Base-by-base conservation (phyloP, 805 yeast species). In the Scheffersomyces stipitis region DNA sequence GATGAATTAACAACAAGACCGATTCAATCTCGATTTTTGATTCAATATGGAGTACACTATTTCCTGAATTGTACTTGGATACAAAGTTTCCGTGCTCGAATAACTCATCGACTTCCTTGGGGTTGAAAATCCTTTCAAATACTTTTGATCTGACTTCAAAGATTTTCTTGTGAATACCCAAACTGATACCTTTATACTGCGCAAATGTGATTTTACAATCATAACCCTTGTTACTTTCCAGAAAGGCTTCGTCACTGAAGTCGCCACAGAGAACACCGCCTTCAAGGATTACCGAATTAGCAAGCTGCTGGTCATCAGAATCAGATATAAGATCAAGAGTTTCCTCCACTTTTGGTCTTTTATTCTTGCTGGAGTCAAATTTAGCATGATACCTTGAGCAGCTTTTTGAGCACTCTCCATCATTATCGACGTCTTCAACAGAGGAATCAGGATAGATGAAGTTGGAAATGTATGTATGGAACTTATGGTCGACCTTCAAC, bases 1-100 rank as follows among this genome's bases (percentile, higher is more conserved):
- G 69, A 48, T 76, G 76, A 2, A 65, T 48, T 5, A 67, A 54
- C 6, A 67, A 49, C 4, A 76, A 42, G 6, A 75, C 49, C 2
- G 81, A 58, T 22, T 66, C 54, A 8, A 71, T 33, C 13, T 68
- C 47, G 28, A 63, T 33, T 4, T 48, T 37, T 2, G 48, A 41
- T 3, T 55, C 44, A 17, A 69, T 48, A 1, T 41, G 31, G 33
- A 64, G 49, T 0, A 37, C 30, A 2, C 33, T 34, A 2, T 31
- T 29, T 4, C 32, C 34, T 2, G 44, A 38, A 18, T 50, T 44
- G 34, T 53, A 60, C 16, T 29, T 36, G 1, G 66, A 69, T 31
- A 45, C 41, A 5, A 61, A 36, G 1, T 50, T 52, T n/a, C 54
- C 56, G 4, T 51, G 45, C 2, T 52, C 45, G 31, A 65, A 54